Evolutionary conservation across 2,329 filamentous ascomycete species (phyloP), one percentile per base, ranked within the genome.

Genomic region (Aureobasidium sp.): DNA sequence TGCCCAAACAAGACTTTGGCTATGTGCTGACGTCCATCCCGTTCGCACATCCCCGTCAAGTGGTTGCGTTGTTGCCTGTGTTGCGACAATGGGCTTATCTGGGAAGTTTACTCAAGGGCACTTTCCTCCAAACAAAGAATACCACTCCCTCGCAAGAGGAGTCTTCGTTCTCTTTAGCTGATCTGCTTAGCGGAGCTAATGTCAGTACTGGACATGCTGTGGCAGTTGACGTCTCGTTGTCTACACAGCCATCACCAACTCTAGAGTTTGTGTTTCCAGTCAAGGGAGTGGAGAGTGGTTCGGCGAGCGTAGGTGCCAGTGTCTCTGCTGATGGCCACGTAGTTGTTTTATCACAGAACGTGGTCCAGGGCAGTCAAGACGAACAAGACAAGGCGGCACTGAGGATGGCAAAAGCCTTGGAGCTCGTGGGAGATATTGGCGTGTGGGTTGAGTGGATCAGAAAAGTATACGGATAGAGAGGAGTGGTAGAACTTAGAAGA

Each of bases 21-120:
- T 87, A 90, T 65, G 83, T 84, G 4, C 77, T 97, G 13, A 87
- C 86, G 1, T 88, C 91, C 64, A 82, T 96, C 38, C 89, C 92
- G 0, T 95, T 97, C 73, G 88, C 89, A 3, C 93, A 97, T 72
- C 93, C 93, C 0, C 87, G 89, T 58, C 93, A 97, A 74, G 80
- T 97, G 5, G 81, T 95, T 9, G 85, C 88, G 62, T 88, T 95
- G 74, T 83, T 97, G n/a, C 92, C 93, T 0, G 82, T 86, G 5
- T 81, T 96, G 20, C 85, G 93, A 18, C 93, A 96, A 75, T 96
- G 93, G 73, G 91, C 91, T 0, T 89, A 92, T 69, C 81, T 93
- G 6, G 88, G 88, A 1, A 87, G 83, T 0, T 78, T 96, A 3
- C 82, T 95, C 4, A 80, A 85, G 64, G 88, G 87, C 58, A 88